Evolutionary conservation across 2,329 filamentous ascomycete species (phyloP).

Genomic region (Pezicula neosporulosa): DNA sequence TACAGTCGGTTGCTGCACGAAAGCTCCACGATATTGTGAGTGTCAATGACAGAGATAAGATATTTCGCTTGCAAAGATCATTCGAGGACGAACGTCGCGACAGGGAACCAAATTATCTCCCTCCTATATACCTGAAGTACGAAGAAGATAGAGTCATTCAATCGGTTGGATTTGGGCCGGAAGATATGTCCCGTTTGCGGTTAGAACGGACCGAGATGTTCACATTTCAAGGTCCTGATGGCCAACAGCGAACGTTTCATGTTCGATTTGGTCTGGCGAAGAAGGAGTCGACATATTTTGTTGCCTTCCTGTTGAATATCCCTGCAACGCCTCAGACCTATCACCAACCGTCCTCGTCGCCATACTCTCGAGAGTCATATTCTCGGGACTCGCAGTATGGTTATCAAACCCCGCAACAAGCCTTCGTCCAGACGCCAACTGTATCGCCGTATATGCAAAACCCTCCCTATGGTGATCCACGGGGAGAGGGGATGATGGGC

Average conservation of each 20-base stretch:
- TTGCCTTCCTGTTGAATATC: slow-evolving; percentile 40
- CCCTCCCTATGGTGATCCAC: slow-evolving; percentile 18
- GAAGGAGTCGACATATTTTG: slow-evolving; percentile 59
- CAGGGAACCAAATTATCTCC: slow-evolving; percentile 57
- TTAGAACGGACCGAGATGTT: slow-evolving; percentile 53
- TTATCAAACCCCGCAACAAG: slow-evolving; percentile 22
- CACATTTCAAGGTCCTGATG: slow-evolving; percentile 49
- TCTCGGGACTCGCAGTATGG: slow-evolving; percentile 27
- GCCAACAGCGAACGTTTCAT: slow-evolving; percentile 45
- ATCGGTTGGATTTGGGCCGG: slow-evolving; percentile 47
- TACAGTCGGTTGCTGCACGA: slow-evolving; percentile 42
- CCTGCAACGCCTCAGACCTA: slow-evolving; percentile 18
- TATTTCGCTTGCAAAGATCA: slow-evolving; percentile 45
- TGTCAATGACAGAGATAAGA: slow-evolving; percentile 48
- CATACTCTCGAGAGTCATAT: slow-evolving; percentile 22
- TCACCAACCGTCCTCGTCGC: slow-evolving; percentile 19
- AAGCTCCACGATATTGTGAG: slow-evolving; percentile 53
- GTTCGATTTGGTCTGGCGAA: slow-evolving; percentile 56
- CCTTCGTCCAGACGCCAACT: slow-evolving; percentile 16
- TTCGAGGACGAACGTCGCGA: slow-evolving; percentile 54
- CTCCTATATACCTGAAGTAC: slow-evolving; percentile 55
- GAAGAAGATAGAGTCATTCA: slow-evolving; percentile 54
- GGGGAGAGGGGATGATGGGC: slow-evolving; percentile 18
- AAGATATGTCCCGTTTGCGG: slow-evolving; percentile 49
- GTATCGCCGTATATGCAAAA: slow-evolving; percentile 18